Base-by-base conservation (phyloP, 177 flowering plant genomes). In the Tripterygium wilfordii region DNA sequence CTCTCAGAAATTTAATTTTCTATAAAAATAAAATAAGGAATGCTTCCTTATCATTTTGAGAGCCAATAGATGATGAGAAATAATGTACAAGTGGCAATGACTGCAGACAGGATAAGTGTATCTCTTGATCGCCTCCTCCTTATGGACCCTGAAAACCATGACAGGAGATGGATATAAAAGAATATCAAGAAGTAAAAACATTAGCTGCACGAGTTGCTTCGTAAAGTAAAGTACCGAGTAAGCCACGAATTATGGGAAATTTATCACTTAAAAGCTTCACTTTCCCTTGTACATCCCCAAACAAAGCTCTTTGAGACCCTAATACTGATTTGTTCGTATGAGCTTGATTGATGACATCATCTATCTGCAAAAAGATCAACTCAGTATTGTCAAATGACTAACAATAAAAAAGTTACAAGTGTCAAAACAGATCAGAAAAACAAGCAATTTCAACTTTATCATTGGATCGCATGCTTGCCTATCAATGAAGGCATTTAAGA, bases 31-130 rank as follows among this genome's bases (percentile, higher is more conserved):
- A 57, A 37, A 39, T 19, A 10, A n/a, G n/a, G n/a, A n/a, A n/a
- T n/a, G n/a, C n/a, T n/a, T 30, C 19, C 42, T 40, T 15, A 21
- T 63, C 68, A 94, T 68, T 94, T 94, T 25, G 96, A 84, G 45
- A 89, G 88, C 99, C 99, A 89, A 42, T 94, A 89, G 66, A 94
- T 76, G n/a, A 94, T 83, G 37, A 94, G 85, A 62, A 94, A 89
- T 69, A 94, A 63, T 10, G 97, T 89, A 70, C 99, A 94, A 24
- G 86, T 96, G 0, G 97, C 96, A 54, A 94, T 89, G 24, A 94
- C 96, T 36, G 88, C 96, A 48, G 99, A 61, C 15, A 94, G 72
- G 52, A 94, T 94, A 40, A 94, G 76, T 10, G 92, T 94, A 61
- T 94, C 99, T 63, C 84, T 76, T 17, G 97, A 94, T 38, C 69